These are phyloP conservation scores for Pseudogymnoascus sp. DNA, from an alignment of 2,329 filamentous ascomycete species.

Conservation along the genomic window DNA sequence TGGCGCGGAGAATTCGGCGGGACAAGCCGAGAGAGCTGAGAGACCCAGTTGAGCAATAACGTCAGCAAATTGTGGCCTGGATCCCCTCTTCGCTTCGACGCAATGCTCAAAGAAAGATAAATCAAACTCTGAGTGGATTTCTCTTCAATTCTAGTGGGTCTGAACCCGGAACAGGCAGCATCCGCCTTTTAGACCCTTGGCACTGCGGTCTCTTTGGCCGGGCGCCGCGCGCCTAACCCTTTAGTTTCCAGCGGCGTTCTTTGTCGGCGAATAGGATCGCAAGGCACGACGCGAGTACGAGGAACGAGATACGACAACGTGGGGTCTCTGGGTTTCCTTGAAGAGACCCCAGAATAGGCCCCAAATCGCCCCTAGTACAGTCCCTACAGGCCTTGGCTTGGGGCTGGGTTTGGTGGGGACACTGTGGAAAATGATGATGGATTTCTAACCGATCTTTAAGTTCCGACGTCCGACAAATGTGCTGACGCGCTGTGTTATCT, in stretches of 20 bases:
- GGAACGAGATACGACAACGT: conserved; percentile 4
- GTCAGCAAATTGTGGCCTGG: neutral
- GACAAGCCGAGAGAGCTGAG: neutral
- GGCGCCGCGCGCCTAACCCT: neutral
- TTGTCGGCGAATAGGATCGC: neutral
- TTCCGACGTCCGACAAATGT: neutral
- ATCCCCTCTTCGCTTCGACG: neutral
- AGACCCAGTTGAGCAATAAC: neutral
- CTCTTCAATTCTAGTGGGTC: neutral
- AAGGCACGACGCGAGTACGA: neutral
- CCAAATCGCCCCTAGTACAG: neutral
- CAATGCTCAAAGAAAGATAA: neutral
- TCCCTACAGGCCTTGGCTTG: neutral
- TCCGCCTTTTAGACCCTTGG: conserved; percentile 3
- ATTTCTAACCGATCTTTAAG: conserved; percentile 4
- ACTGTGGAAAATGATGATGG: neutral
- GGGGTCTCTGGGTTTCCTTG: neutral
- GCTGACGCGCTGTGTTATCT: neutral
- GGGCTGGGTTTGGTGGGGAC: neutral
- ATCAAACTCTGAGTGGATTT: neutral
- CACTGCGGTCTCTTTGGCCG: neutral
- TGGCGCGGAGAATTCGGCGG: neutral
- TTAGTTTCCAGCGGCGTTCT: neutral
- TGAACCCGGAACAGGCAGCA: neutral
- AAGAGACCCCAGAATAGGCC: neutral